Evolutionary conservation across 306 rosid genomes (phyloP), one percentile per base, ranked within the genome.

Genomic region (Glycine latifolia): DNA sequence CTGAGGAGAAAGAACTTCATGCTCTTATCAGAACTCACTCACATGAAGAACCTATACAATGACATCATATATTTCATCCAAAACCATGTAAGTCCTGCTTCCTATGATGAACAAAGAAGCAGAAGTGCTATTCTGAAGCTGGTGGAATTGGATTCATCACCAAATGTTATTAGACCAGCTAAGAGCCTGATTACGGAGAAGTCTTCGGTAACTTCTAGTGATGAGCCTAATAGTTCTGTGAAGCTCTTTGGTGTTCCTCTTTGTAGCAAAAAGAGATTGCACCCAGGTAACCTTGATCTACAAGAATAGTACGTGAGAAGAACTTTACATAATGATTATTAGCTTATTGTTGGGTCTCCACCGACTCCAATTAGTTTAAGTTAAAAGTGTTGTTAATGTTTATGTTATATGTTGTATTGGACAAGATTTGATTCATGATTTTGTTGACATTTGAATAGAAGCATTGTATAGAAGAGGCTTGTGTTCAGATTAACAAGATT

Each of bases 11-110:
- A 88, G 83, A 92, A 92, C 84, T 81, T 84, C 13, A 87, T 88
- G 97, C 92, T 92, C 7, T 12, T 89, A 43, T 92, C 97, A 8
- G 95, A 92, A 79, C 94, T 92, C 48, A 60, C 88, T 52, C 97
- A 87, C 84, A 91, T 92, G 95, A 92, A 86, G 94, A 89, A 74
- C 59, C 97, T 92, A n/a, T 92, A 92, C 88, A 89, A 86, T 71
- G 94, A 92, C 80, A 92, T 92, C 3, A 91, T 91, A 55, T 88
- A 84, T 75, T 92, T 92, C 82, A 91, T 92, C 75, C 97, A 92
- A 61, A 92, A 92, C 83, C 92, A 91, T 82, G 91, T 92, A 10
- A 86, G 83, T 16, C 91, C 97, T 31, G 86, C 86, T 10, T 83
- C 88, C 74, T 85, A 44, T 60, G 80, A 44, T 60, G 80, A 86